Evolutionary conservation across 768 basidiomycete species (phyloP).

Genomic region (Sarcodon sp.): DNA sequence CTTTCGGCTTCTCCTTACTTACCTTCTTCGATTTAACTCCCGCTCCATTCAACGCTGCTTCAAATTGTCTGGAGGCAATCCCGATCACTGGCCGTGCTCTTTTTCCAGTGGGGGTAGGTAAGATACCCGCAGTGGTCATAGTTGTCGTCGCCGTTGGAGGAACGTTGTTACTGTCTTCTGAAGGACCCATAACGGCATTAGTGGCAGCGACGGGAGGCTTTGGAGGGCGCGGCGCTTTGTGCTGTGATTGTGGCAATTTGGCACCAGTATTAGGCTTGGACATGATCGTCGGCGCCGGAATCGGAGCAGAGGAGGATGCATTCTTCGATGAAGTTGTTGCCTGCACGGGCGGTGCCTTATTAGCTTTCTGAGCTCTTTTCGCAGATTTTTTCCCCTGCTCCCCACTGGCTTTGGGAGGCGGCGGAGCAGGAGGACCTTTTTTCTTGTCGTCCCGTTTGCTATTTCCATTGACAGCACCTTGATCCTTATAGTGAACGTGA

Average conservation of each 20-base stretch:
- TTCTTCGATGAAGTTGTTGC: background rate
- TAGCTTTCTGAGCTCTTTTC: conserved; percentile 22
- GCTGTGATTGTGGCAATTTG: background rate
- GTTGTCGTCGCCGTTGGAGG: conserved; percentile 9
- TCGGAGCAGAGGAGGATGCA: background rate
- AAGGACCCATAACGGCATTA: conserved; percentile 8
- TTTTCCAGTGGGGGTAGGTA: conserved; percentile 15
- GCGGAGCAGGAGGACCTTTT: conserved; percentile 11
- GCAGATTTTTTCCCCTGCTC: conserved; percentile 4
- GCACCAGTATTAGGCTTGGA: background rate
- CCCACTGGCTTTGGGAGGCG: conserved; percentile 7
- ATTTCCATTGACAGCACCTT: conserved; percentile 13
- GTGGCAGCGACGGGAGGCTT: conserved; percentile 6
- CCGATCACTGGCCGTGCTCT: conserved; percentile 49
- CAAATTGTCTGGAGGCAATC: conserved; percentile 53
- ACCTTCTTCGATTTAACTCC: conserved; percentile 30
- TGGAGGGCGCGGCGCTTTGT: conserved; percentile 2
- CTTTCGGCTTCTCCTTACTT: conserved; percentile 20
- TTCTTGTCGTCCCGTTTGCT: conserved; percentile 28
- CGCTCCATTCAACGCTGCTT: conserved; percentile 56
- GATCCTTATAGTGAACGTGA: conserved; percentile 60
- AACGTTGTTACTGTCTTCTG: conserved; percentile 7
- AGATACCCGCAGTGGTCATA: conserved; percentile 1
- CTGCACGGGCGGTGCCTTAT: background rate
- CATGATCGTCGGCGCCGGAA: conserved; percentile 6